Evolutionary conservation across 371 early-diverging fungal species (phyloP), one percentile per base, ranked within the genome.

Genomic region (Saksenaea vasiformis): DNA sequence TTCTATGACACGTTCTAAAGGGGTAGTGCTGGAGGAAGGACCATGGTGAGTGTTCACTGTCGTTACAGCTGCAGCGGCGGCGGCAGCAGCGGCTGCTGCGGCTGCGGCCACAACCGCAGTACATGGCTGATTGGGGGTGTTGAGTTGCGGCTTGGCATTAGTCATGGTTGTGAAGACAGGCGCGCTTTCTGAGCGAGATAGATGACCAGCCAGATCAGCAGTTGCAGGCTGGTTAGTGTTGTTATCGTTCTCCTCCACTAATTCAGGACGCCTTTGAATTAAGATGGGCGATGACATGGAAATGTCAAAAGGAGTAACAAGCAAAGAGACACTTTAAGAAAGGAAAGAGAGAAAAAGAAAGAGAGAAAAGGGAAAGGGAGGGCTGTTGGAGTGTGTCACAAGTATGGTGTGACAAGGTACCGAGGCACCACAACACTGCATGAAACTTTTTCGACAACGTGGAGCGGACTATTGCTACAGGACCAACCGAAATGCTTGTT

Each of bases 131-230:
- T 22, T 22, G 9, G 31, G 19, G 2, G 59, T n/a, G 26, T 59
- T 43, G 27, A 28, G 39, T 10, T 37, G 59, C 22, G 59, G 31
- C 17, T 59, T 36, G 31, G 59, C 59, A 59, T 43, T 59, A 24
- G 59, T 27, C 59, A 59, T 59, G 59, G 59, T 59, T 5, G 59
- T 59, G 11, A 59, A 39, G 19, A 43, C 59, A 43, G 27, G 19
- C 43, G 59, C 59, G 41, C 43, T 41, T 43, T 17, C 44, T 9
- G 59, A 41, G 17, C 43, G 19, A 5, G 59, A 59, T 17, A 59
- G 44, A 27, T 41, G 59, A 22, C 51, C 24, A 22, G 51, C 51
- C 22, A 47, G 24, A 47, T 47, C 51, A 11, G 51, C 11, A 5
- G 51, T 17, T 47, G 51, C 51, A 17, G 51, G 24, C 7, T n/a